Evolutionary conservation across 192 early-diverging fungal species (phyloP), one percentile per base, ranked within the genome.

Genomic region (Gonapodya prolifera): DNA sequence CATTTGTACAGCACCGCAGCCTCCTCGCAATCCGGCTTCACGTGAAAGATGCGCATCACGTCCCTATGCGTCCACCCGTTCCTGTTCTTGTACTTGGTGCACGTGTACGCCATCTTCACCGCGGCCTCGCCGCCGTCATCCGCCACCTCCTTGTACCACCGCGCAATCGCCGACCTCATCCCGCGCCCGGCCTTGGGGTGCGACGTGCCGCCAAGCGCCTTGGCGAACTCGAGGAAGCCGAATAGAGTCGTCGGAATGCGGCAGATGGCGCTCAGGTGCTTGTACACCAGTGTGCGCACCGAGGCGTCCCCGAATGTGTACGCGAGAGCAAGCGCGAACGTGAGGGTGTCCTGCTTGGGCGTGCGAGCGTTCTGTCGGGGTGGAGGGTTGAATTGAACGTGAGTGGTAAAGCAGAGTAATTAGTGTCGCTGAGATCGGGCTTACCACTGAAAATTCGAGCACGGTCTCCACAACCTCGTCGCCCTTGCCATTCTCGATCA

Each of bases 71-170:
- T 80, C 80, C 80, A 80, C 2, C 75, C 78, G 0, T 80, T 75
- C 18, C 80, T 34, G 74, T 80, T 80, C 75, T 80, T 80, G 77
- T 75, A 80, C 80, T 80, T 80, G 30, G 80, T 77, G 18, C 8
- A n/a, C 29, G 79, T 30, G 61, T 31, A 80, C 61, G 80, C 80
- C 35, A 80, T 77, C 18, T 35, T 35, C 45, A 69, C n/a, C 29
- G n/a, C 33, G 35, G 78, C 34, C 33, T 77, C 17, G n/a, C 32
- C 28, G n/a, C n/a, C n/a, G n/a, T n/a, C n/a, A n/a, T n/a, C n/a
- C n/a, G n/a, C n/a, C n/a, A n/a, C n/a, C n/a, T n/a, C n/a, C 36
- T 36, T 34, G 78, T 79, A 79, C 78, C 78, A 79, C 23, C 18
- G 32, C 73, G 71, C 78, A 31, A 79, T 16, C 28, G 74, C 71